Percentiles rank a stretch among this genome's conserved stretches.
phyloP scores from a whole-genome alignment of 495 filamentous ascomycete species.

The Penicillium pulvis region DNA sequence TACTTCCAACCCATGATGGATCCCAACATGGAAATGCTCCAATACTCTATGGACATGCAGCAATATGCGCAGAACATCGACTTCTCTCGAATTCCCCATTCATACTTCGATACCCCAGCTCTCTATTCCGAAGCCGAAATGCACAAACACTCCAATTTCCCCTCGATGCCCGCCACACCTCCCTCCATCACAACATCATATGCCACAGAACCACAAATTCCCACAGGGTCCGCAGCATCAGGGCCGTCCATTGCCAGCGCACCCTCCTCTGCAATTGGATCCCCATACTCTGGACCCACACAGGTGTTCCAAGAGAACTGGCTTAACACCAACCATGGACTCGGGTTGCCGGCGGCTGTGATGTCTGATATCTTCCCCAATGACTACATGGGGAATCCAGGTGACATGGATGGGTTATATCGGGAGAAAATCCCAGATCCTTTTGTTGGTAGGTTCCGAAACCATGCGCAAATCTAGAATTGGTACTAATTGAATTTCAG shows the following conservation, averaged over 20 bases:
- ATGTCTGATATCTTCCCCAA: conserved; percentile 59
- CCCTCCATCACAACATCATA: conserved; percentile 34
- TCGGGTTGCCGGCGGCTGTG: conserved; percentile 71
- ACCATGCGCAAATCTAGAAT: not conserved
- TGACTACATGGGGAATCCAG: conserved; percentile 39
- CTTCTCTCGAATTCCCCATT: conserved; percentile 26
- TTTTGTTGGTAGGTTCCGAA: conserved; percentile 79
- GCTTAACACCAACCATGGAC: conserved; percentile 59
- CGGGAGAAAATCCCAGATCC: conserved; percentile 62
- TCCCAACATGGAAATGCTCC: conserved; percentile 37
- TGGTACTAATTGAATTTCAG: conserved; percentile 29
- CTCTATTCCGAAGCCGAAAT: conserved; percentile 33
- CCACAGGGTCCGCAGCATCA: conserved; percentile 71
- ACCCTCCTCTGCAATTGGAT: conserved; percentile 79
- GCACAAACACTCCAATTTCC: conserved; percentile 34
- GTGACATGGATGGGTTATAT: conserved; percentile 42
- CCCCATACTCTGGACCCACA: conserved; percentile 69
- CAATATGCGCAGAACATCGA: conserved; percentile 31
- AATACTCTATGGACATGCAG: conserved; percentile 33
- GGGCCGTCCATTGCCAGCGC: conserved; percentile 68
- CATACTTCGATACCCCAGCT: conserved; percentile 32
- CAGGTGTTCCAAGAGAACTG: conserved; percentile 63
- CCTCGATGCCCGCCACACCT: conserved; percentile 42
- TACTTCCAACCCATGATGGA: conserved; percentile 44
- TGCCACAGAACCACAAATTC: conserved; percentile 48